Evolutionary conservation across 768 basidiomycete genomes (phyloP).

Genomic region (Rhizopogon roseolus): DNA sequence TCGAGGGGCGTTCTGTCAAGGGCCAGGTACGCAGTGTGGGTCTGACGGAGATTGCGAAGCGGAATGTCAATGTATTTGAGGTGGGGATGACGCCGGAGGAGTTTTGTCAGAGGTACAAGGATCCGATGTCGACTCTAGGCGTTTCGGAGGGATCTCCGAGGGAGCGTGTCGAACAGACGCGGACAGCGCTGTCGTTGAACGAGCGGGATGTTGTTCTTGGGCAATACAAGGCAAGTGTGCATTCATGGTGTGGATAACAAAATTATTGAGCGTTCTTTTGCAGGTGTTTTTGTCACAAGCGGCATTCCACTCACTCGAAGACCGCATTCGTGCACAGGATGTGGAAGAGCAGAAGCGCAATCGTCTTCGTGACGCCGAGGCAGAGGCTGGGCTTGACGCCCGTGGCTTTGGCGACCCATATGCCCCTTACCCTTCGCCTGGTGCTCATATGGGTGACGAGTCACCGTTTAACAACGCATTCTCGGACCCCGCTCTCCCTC

Average conservation of each 20-base stretch:
- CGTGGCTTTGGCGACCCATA: constrained; percentile 63
- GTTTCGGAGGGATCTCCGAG: constrained; percentile 55
- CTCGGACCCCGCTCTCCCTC: constrained; percentile 69
- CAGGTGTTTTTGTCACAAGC: constrained; percentile 86
- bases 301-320: constrained; percentile 87
- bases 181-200: constrained; percentile 48
- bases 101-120: constrained; percentile 78
- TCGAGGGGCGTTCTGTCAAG: constrained; percentile 89
- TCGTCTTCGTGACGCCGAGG: constrained; percentile 69
- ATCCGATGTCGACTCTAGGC: constrained; percentile 53
- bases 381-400: constrained; percentile 61
- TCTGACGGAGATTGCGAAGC: constrained; percentile 69
- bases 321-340: constrained; percentile 77
- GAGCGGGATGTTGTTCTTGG: constrained; percentile 81
- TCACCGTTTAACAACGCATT: constrained; percentile 35
- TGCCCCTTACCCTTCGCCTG: constrained; percentile 66
- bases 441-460: constrained; percentile 32
- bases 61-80: constrained; percentile 67
- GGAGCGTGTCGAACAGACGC: constrained; percentile 57
- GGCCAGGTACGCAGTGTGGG: constrained; percentile 85
- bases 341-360: constrained; percentile 84
- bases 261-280: constrained; percentile 3
- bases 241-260: not conserved
- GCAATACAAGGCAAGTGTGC: constrained; percentile 63
- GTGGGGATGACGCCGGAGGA: constrained; percentile 83